Evolutionary conservation across 345 rosid species (phyloP).

Genomic region (Kernera saxatilis): DNA sequence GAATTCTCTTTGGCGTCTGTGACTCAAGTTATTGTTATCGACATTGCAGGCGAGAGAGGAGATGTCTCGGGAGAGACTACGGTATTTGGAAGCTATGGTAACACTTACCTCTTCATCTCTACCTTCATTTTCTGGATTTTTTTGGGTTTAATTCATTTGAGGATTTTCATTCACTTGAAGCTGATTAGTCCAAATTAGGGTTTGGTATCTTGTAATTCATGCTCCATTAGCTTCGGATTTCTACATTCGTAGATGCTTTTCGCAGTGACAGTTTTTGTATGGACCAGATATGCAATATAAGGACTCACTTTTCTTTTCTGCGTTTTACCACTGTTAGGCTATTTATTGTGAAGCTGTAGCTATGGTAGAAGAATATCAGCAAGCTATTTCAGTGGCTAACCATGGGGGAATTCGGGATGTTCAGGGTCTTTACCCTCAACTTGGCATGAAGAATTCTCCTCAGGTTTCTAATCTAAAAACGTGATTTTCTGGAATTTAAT

Average conservation of each 20-base stretch:
- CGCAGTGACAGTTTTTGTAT: not conserved
- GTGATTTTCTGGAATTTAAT: not conserved
- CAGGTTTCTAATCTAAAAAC: slow-evolving; percentile 37
- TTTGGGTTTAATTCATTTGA: not conserved
- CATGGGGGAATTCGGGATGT: slow-evolving; percentile 76
- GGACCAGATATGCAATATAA: not conserved
- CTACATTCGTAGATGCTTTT: not conserved
- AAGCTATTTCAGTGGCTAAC: slow-evolving; percentile 64
- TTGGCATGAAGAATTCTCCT: slow-evolving; percentile 69
- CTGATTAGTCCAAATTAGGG: slow-evolving; percentile 4
- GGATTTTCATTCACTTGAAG: not conserved
- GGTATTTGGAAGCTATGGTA: slow-evolving; percentile 95
- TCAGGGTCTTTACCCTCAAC: slow-evolving; percentile 59
- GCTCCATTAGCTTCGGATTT: not conserved
- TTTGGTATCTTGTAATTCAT: not conserved
- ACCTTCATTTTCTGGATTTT: not conserved
- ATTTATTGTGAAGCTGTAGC: slow-evolving; percentile 80
- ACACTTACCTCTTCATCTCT: not conserved
- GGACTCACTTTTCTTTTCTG: not conserved
- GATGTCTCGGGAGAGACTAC: slow-evolving; percentile 84
- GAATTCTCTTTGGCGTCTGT: not conserved
- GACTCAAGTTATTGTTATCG: not conserved
- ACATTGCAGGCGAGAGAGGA: slow-evolving; percentile 86
- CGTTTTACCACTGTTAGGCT: slow-evolving; percentile 39
- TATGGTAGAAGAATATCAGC: slow-evolving; percentile 95